phyloP scores from a whole-genome alignment of 1,284 basidiomycete species.

The Ustilago loliicola region DNA sequence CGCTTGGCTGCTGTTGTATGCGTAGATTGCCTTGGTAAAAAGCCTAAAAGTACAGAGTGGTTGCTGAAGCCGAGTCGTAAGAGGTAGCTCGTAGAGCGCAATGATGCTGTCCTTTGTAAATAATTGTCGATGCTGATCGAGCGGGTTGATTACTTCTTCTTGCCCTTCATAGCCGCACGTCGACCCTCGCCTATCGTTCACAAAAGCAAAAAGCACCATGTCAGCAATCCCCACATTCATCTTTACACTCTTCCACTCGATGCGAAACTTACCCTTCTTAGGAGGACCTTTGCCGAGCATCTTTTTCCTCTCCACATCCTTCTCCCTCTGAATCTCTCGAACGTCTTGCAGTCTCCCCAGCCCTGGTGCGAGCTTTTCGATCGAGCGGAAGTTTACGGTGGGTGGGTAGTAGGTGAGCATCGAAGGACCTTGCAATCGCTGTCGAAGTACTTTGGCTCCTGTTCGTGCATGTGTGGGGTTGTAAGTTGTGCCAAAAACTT shows the following conservation, averaged over 20 bases:
- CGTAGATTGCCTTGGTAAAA: background rate
- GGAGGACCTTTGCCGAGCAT: slow-evolving; percentile 68
- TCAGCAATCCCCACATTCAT: slow-evolving; percentile 2
- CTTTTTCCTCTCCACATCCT: slow-evolving; percentile 65
- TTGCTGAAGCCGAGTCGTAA: background rate
- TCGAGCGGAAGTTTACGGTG: slow-evolving; percentile 53
- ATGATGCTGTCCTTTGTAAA: no score
- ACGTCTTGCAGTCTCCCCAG: slow-evolving; percentile 47
- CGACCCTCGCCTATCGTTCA: slow-evolving; percentile 62
- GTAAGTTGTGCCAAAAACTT: slow-evolving; percentile 58
- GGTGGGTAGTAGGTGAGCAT: slow-evolving; percentile 68
- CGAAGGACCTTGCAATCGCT: slow-evolving; percentile 60
- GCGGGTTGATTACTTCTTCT: slow-evolving; percentile 55
- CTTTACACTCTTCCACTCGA: background rate
- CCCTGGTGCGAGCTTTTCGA: slow-evolving; percentile 34
- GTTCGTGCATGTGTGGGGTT: slow-evolving; percentile 60
- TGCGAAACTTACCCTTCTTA: slow-evolving; percentile 67
- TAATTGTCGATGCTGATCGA: background rate
- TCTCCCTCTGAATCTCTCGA: slow-evolving; percentile 55
- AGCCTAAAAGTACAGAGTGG: background rate
- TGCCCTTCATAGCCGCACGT: slow-evolving; percentile 68
- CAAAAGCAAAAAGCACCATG: background rate
- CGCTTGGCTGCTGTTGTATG: background rate
- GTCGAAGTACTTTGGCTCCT: slow-evolving; percentile 62
- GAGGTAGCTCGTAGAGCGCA: background rate